Evolutionary conservation across 495 filamentous ascomycete species (phyloP), one percentile per base, ranked within the genome.

Genomic region (Daldinia concentrica): DNA sequence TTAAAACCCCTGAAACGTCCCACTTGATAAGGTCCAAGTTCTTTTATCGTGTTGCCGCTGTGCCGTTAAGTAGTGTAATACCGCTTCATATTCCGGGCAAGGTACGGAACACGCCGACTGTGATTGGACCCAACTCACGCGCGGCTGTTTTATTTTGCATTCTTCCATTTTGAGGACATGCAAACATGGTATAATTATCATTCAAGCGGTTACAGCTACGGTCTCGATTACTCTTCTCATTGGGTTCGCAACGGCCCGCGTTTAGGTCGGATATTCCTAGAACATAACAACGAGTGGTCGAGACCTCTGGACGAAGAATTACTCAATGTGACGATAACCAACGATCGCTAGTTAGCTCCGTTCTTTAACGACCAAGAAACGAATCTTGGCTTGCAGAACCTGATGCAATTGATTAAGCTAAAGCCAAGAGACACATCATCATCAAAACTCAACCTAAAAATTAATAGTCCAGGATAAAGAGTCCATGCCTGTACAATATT

Each of bases 71-170:
- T 55, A 22, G 4, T 22, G 12, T 6, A 57, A 22, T 51, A 14
- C 14, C 26, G 70, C 65, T 57, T 68, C 64, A 68, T 52, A 58
- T 65, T 41, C 59, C 55, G 39, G 62, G 17, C 56, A 65, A 62
- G n/a, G 27, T 45, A 52, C 19, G 22, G 34, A 22, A 52, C n/a
- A 52, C 17, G 32, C 12, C 48, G 29, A 9, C 29, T 74, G 3
- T 74, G 58, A 74, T 74, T 74, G 72, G 72, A 5, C 30, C 56
- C 37, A 6, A 68, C 67, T 74, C 72, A 74, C 72, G 68, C 72
- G 72, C 72, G 72, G 58, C 71, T 70, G 59, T 55, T 64, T n/a
- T 56, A 34, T 60, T 36, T 11, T 24, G 8, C 9, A 22, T 57
- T 48, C 58, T 30, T 56, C 58, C 12, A 15, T 17, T 59, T 59